phyloP scores from a whole-genome alignment of 2,329 filamentous ascomycete species.

The Eurotiales sp. region DNA sequence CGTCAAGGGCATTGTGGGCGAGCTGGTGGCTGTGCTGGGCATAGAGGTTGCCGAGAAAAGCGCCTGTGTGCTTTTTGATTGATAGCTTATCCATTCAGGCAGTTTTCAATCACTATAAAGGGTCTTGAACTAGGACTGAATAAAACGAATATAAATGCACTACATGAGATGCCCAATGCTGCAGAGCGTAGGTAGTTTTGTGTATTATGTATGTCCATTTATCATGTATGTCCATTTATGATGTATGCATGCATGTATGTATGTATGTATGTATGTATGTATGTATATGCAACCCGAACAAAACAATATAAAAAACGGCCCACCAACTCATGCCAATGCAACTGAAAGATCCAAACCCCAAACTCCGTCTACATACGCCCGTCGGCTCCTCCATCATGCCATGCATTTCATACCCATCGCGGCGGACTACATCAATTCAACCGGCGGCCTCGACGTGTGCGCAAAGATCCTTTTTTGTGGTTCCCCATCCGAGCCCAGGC shows the following conservation, averaged over 20 bases:
- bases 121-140: not conserved
- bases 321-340: too few species aligned
- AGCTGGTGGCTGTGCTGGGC: slow-evolving; percentile 44
- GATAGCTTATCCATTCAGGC: not conserved
- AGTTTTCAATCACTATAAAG: not conserved
- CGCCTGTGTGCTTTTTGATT: slow-evolving; percentile 39
- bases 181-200: too few species aligned
- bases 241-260: slow-evolving; percentile 3
- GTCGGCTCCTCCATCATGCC: too few species aligned
- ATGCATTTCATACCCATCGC: not conserved
- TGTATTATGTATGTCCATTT: too few species aligned
- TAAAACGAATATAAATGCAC: not conserved
- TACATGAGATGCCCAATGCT: too few species aligned
- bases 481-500: slow-evolving; percentile 18
- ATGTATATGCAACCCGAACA: slow-evolving; percentile 1
- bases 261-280: slow-evolving; percentile 6
- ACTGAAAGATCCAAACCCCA: too few species aligned
- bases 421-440: slow-evolving; percentile 52
- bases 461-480: slow-evolving; percentile 43
- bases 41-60: slow-evolving; percentile 40
- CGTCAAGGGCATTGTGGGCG: slow-evolving; percentile 46
- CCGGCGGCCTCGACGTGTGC: slow-evolving; percentile 54
- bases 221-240: not conserved
- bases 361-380: too few species aligned
- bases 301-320: not conserved